Conservation (phyloP, 805 yeast genomes). For the Clavispora santaluciae region DNA sequence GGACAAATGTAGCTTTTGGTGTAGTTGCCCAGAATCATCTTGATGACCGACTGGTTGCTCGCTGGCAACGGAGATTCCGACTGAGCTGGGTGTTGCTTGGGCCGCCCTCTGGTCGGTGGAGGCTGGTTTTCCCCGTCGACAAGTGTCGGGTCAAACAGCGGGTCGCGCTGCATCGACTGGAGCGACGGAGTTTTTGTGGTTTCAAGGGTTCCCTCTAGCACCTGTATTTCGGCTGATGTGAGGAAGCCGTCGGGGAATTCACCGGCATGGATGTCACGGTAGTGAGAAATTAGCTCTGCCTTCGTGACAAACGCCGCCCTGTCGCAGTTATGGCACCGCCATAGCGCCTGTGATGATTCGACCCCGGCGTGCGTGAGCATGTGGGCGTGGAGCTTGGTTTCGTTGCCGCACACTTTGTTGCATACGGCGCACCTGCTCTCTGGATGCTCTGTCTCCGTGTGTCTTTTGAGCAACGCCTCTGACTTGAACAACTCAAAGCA, state of each 20-base stretch:
- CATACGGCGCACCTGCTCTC: slow-evolving; percentile 61
- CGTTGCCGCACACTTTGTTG: slow-evolving; percentile 69
- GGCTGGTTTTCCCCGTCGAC: slow-evolving; percentile 2
- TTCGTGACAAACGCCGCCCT: slow-evolving; percentile 47
- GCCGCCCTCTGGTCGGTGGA: background rate
- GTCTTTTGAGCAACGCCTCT: slow-evolving; percentile 70
- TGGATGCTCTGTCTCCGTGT: slow-evolving; percentile 69
- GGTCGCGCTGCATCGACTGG: slow-evolving; percentile 6
- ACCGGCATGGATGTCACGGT: slow-evolving; percentile 43
- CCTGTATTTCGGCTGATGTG: slow-evolving; percentile 18
- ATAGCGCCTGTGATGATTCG: slow-evolving; percentile 35
- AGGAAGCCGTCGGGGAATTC: slow-evolving; percentile 31
- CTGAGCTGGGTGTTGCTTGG: background rate
- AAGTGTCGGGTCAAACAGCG: background rate
- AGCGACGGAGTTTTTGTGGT: slow-evolving; percentile 12
- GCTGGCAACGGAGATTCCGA: slow-evolving; percentile 5
- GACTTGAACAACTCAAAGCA: slow-evolving; percentile 60
- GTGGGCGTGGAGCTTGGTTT: slow-evolving; percentile 64
- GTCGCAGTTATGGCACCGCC: slow-evolving; percentile 62
- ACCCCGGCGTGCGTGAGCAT: slow-evolving; percentile 59
- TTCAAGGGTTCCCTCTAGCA: slow-evolving; percentile 18
- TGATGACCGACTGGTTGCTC: slow-evolving; percentile 8
- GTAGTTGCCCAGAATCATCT: slow-evolving; percentile 6
- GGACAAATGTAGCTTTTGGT: slow-evolving; percentile 10
- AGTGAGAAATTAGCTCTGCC: slow-evolving; percentile 54